Base-by-base conservation (phyloP, 2,329 filamentous ascomycete species). In the Calonectria pteridis region DNA sequence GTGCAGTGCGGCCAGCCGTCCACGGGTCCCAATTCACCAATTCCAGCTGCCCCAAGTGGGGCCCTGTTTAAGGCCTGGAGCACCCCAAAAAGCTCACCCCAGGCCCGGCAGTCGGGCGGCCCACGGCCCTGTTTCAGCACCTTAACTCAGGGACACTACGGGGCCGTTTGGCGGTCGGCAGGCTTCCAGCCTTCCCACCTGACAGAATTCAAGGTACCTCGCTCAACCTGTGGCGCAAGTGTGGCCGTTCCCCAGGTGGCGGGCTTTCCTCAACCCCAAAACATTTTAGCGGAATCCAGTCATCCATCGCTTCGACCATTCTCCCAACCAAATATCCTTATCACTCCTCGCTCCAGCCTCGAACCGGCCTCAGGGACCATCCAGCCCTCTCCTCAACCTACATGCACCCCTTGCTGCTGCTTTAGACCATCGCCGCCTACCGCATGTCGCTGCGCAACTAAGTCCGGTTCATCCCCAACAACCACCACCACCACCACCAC, bases 401-500 rank as follows among this genome's bases (percentile, higher is more conserved):
- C 46, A 51, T 31, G 26, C 20, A 6, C 66, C 40, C 37, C 14
- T 23, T 33, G 49, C 33, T 40, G 14, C 67, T n/a, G 29, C 40
- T 51, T 28, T 26, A 23, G 33, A 26, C 28, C 31, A 35, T 58
- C 49, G 23, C 20, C 63, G 46, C 62, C 62, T 62, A 69, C 66
- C 74, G 67, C 72, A 74, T 70, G 63, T 58, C 65, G 49, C 73
- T 70, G 65, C 68, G 68, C 67, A 35, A 29, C 40, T 76, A 63
- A 62, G 71, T 26, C 7, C 70, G 73, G 72, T 63, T 49, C 35
- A 28, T 58, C 31, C 43, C 62, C 59, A 33, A 71, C 63, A 31
- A 64, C 64, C 63, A n/a, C 71, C 58, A 58, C 37, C 16, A 40
- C 26, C 43, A 50, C 33, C 53, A 64, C 59, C 63, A n/a, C 69